A percentile compares a stretch with the other conserved stretches of the same genome.
These are phyloP conservation scores for Paraphoma sp. DNA, from an alignment of 2,329 filamentous ascomycete species.

Conservation along the genomic window DNA sequence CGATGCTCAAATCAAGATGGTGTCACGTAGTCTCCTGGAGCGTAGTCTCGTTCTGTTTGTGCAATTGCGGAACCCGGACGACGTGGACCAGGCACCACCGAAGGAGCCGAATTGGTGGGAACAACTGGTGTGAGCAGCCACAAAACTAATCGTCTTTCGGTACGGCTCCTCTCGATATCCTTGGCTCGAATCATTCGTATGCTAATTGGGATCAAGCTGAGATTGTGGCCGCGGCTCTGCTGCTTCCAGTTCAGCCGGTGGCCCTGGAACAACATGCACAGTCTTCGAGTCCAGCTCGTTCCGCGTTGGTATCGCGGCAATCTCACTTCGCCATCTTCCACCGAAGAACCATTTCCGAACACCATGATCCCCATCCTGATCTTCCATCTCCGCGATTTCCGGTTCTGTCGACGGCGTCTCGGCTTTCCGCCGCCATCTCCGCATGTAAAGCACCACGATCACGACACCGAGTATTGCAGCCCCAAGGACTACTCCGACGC, in stretches of 20 bases:
- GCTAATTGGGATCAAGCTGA: too few species aligned
- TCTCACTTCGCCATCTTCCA: constrained; percentile 6
- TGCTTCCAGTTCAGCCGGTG: constrained; percentile 38
- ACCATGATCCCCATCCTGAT: background rate
- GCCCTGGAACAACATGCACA: constrained; percentile 8
- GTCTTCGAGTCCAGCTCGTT: constrained; percentile 11
- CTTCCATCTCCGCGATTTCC: background rate
- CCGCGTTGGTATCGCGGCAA: background rate
- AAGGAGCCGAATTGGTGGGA: background rate
- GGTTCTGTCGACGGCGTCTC: background rate
- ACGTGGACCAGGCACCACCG: background rate
- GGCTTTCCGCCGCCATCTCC: background rate
- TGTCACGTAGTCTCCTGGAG: background rate
- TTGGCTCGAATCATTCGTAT: too few species aligned
- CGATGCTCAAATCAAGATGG: background rate
- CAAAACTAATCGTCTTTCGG: too few species aligned
- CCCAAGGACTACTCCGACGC: constrained; percentile 1
- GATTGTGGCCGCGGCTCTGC: background rate
- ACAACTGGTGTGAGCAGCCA: too few species aligned
- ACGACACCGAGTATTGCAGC: background rate
- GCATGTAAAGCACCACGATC: background rate
- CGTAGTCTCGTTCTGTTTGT: background rate
- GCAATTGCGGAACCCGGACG: background rate
- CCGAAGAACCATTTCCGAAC: constrained; percentile 9
- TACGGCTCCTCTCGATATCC: too few species aligned